These are phyloP conservation scores for Smallanthus sonchifolius DNA, from an alignment of 129 eudicot genomes.

Conservation along the genomic window DNA sequence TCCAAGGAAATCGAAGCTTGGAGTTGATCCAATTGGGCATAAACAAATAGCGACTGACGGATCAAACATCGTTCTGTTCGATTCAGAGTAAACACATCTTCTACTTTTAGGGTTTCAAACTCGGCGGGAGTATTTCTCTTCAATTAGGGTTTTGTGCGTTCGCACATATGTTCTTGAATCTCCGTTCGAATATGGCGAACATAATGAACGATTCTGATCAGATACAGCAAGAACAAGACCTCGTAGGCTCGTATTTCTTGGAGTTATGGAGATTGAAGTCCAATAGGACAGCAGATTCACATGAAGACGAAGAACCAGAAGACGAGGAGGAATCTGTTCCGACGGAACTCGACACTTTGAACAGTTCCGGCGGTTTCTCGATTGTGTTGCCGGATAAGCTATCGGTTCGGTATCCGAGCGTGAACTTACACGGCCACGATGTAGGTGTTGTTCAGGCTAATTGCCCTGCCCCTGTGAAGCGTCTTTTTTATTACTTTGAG, in stretches of 20 bases:
- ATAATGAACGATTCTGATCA: conserved; percentile 29
- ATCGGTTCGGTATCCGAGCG: conserved; percentile 61
- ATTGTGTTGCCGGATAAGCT: conserved; percentile 70
- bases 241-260: conserved; percentile 48
- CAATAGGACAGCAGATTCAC: conserved; percentile 25
- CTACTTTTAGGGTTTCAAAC: too few relatives aligned
- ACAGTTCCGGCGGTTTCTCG: conserved; percentile 81
- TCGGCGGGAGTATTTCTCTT: not conserved
- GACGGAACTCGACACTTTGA: conserved; percentile 64
- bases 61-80: too few relatives aligned
- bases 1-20: too few relatives aligned
- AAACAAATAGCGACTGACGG: too few relatives aligned
- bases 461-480: conserved; percentile 66
- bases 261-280: conserved; percentile 51
- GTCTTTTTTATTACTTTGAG: conserved; percentile 75
- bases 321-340: conserved; percentile 40
- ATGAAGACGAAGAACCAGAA: conserved; percentile 24
- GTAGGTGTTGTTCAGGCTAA: conserved; percentile 93
- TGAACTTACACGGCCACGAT: conserved; percentile 81
- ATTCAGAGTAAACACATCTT: too few relatives aligned
- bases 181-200: not conserved
- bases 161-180: conserved; percentile 7
- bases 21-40: too few relatives aligned
- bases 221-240: conserved; percentile 23
- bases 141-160: conserved; percentile 17